Conservation (phyloP, 805 yeast species). For the Maudiozyma turicensis region DNA sequence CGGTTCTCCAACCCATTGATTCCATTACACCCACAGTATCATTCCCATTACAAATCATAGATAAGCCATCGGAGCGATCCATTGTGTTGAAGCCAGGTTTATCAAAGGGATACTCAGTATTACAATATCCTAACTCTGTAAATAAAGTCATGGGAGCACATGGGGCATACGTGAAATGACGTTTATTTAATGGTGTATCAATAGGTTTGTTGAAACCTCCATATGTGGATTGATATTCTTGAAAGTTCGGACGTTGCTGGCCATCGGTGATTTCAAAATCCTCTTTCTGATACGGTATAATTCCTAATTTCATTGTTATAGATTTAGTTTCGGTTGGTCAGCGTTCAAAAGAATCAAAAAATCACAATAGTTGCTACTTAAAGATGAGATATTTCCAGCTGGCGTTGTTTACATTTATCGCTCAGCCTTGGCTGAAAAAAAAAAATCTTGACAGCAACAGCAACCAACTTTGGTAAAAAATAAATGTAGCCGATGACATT, state of each 20-base stretch:
- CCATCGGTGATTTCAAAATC: conserved; percentile 14
- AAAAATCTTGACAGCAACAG: neutral
- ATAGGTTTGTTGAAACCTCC: conserved; percentile 32
- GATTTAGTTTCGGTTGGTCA: neutral
- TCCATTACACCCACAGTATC: conserved; percentile 41
- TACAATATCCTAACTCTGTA: conserved; percentile 48
- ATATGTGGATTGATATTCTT: conserved; percentile 15
- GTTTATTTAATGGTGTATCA: conserved; percentile 71
- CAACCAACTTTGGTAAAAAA: too few relatives aligned
- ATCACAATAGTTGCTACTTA: too few relatives aligned
- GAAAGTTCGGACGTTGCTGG: conserved; percentile 16
- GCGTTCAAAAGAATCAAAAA: too few relatives aligned
- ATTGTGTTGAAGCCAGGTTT: conserved; percentile 21
- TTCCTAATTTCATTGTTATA: conserved; percentile 20
- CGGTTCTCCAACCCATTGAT: conserved; percentile 69
- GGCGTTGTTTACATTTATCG: neutral
- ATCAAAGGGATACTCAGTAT: conserved; percentile 63
- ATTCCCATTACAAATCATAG: conserved; percentile 29
- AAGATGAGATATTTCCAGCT: too few relatives aligned
- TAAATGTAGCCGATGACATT: too few relatives aligned
- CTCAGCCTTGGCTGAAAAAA: neutral
- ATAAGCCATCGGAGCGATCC: conserved; percentile 58
- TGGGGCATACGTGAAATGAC: conserved; percentile 74
- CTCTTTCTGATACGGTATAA: conserved; percentile 22
- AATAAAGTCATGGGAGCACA: conserved; percentile 64